Base-by-base conservation (phyloP, 139 green algal species). In the Chlamydomonas eustigma region DNA sequence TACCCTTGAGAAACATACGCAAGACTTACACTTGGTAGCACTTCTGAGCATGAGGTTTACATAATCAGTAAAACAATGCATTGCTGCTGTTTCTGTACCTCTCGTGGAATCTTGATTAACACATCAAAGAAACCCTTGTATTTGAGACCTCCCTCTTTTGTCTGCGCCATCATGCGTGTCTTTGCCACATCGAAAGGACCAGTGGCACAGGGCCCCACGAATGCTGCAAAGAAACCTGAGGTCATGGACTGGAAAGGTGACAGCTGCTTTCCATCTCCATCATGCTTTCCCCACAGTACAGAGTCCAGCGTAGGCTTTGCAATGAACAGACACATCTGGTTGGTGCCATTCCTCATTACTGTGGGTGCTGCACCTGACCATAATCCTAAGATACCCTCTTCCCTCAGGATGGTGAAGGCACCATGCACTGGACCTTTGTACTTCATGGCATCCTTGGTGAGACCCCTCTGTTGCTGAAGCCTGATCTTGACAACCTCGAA, bases 401-500 rank as follows among this genome's bases (percentile, higher is more conserved):
- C 91, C 24, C 76, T 79, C 2, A 94, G 71, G 31, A 97, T 93
- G 35, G 88, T 95, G 37, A 67, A 22, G 1, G 92, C 94, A 35
- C 85, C 88, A 80, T 98, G 90, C 4, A 98, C 65, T 5, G 94
- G 93, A n/a, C 89, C 89, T 83, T 80, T 80, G 75, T 80, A 79
- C 58, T 79, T 73, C 25, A 79, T 31, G 3, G 34, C 3, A 2
- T 74, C 74, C 30, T 74, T 74, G 37, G 50, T n/a, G 39, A 75
- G 18, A 25, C 66, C 92, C 58, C 81, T 88, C 85, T 98, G 94
- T 81, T 97, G 91, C 85, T 98, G 94, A 78, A 98, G 81, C 64
- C 93, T 83, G 67, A 97, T 98, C 85, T 97, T 97, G 50, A 97
- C 88, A 34, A 97, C 92, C 84, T 98, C 94, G 80, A 98, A 98